phyloP scores from a whole-genome alignment of 2,329 filamentous ascomycete species.

The Hymenoscyphus infarciens region DNA sequence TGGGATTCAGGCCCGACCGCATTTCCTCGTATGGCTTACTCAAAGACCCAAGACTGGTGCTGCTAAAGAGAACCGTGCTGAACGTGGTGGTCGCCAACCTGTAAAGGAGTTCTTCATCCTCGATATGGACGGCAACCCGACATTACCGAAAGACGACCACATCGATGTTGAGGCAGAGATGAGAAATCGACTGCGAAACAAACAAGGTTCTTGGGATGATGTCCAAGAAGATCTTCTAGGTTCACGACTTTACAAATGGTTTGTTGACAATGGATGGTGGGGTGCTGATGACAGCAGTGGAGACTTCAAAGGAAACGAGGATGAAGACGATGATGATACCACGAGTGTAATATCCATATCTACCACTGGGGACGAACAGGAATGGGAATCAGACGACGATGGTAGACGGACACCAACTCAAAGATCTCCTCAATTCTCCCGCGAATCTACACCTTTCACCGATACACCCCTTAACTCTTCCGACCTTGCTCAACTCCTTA shows the following conservation, averaged over 20 bases:
- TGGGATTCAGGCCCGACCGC: slow-evolving; percentile 59
- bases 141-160: slow-evolving; percentile 56
- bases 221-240: slow-evolving; percentile 66
- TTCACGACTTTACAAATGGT: slow-evolving; percentile 76
- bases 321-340: slow-evolving; percentile 59
- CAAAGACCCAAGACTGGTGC: slow-evolving; percentile 29
- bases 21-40: slow-evolving; percentile 52
- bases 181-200: slow-evolving; percentile 54
- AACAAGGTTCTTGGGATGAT: slow-evolving; percentile 39
- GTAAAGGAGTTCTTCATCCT: slow-evolving; percentile 51
- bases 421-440: slow-evolving; percentile 48
- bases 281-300: slow-evolving; percentile 77
- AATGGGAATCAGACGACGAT: slow-evolving; percentile 48
- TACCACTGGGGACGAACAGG: slow-evolving; percentile 43
- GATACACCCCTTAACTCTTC: slow-evolving; percentile 62
- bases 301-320: slow-evolving; percentile 61
- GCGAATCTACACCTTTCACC: slow-evolving; percentile 54
- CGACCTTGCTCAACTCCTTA: slow-evolving; percentile 75
- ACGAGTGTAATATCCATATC: slow-evolving; percentile 73
- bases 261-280: slow-evolving; percentile 80
- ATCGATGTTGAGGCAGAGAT: slow-evolving; percentile 82
- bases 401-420: slow-evolving; percentile 73
- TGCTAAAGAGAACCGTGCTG: slow-evolving; percentile 15
- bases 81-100: slow-evolving; percentile 31
- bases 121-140: slow-evolving; percentile 49